Evolutionary conservation across 768 basidiomycete genomes (phyloP).

Genomic region (Serendipita sp.): DNA sequence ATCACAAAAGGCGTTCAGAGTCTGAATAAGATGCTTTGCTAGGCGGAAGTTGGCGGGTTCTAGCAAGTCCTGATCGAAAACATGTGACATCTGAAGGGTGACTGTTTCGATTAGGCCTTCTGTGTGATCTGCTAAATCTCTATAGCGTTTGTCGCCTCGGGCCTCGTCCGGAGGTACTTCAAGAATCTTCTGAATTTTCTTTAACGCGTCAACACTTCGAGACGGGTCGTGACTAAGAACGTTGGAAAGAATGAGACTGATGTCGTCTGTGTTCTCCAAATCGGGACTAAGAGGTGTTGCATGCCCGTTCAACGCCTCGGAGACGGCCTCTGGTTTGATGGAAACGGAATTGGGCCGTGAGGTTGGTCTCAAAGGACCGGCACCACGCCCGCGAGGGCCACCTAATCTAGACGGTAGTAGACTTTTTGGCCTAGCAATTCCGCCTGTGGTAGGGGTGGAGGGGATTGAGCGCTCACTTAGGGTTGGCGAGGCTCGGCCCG

Average conservation of each 20-base stretch:
- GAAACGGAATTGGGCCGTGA: conserved; percentile 14
- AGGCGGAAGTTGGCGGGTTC: conserved; percentile 76
- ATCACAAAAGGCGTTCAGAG: conserved; percentile 88
- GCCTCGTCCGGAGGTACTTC: conserved; percentile 60
- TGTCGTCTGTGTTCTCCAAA: conserved; percentile 32
- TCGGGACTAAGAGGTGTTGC: conserved; percentile 13
- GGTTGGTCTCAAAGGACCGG: conserved; percentile 6
- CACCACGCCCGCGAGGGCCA: conserved; percentile 36
- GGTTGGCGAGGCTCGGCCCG: conserved; percentile 29
- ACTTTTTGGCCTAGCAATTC: conserved; percentile 40
- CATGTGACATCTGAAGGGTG: conserved; percentile 78
- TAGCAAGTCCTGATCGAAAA: conserved; percentile 67
- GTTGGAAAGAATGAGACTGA: conserved; percentile 71
- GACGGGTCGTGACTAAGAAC: conserved; percentile 77
- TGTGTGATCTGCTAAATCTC: conserved; percentile 61
- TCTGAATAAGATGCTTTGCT: conserved; percentile 95
- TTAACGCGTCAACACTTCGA: conserved; percentile 83
- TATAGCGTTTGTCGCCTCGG: conserved; percentile 51
- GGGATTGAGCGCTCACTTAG: not conserved
- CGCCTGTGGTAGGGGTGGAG: conserved; percentile 16
- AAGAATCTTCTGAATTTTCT: conserved; percentile 80
- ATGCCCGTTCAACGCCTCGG: conserved; percentile 14
- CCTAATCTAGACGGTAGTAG: conserved; percentile 63
- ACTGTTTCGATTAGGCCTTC: conserved; percentile 83
- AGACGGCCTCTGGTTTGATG: conserved; percentile 19